Evolutionary conservation across 495 filamentous ascomycete genomes (phyloP).

Genomic region (Apiosordaria backusii): DNA sequence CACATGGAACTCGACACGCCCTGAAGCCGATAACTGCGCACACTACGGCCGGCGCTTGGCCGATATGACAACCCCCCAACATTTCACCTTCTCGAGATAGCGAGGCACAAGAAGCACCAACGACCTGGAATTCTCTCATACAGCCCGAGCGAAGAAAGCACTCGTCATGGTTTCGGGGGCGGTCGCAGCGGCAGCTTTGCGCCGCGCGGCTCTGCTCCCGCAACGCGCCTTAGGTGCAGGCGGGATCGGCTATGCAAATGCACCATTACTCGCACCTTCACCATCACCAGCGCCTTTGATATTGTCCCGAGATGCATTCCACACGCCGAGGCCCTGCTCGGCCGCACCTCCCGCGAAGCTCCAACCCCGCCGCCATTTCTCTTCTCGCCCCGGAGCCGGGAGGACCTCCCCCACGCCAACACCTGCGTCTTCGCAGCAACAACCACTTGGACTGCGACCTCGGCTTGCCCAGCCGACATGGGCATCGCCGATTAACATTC

Average conservation of each 20-base stretch:
- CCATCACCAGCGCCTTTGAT: background rate
- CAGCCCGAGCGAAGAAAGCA: constrained; percentile 5
- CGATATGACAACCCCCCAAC: constrained; percentile 27
- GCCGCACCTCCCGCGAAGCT: constrained; percentile 2
- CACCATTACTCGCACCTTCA: constrained; percentile 3
- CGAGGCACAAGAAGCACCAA: constrained; percentile 2
- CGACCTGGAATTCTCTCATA: constrained; percentile 1
- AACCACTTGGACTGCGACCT: constrained; percentile 3
- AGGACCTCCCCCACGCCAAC: constrained; percentile 11
- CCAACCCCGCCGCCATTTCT: constrained; percentile 19
- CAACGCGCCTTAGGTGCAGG: constrained; percentile 24
- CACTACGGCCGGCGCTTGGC: constrained; percentile 8
- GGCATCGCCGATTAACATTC: constrained; percentile 23
- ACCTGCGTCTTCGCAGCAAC: constrained; percentile 3
- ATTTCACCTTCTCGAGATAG: constrained; percentile 19
- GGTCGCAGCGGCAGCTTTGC: constrained; percentile 26
- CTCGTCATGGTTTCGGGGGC: constrained; percentile 35
- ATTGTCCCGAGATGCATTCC: background rate
- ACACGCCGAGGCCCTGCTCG: background rate
- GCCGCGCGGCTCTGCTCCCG: constrained; percentile 36
- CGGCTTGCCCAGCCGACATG: constrained; percentile 14
- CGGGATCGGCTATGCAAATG: constrained; percentile 16
- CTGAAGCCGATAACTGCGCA: constrained; percentile 14
- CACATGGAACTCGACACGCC: constrained; percentile 19
- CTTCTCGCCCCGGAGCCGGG: constrained; percentile 3